Evolutionary conservation across 805 yeast species (phyloP).

Genomic region (Myxozyma neglecta): DNA sequence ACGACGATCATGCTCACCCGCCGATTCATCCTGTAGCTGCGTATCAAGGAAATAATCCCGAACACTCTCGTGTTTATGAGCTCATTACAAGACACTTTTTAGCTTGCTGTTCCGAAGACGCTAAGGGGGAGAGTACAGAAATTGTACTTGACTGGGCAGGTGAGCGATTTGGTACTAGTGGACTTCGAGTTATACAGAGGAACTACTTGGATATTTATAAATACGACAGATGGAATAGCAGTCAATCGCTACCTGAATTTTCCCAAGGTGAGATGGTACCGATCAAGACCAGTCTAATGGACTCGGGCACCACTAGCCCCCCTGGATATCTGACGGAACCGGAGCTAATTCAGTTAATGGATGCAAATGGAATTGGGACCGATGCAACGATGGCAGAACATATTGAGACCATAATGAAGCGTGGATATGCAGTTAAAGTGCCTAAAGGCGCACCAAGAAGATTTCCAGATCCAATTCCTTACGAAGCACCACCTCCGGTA

Average conservation of each 20-base stretch:
- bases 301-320: constrained; percentile 74
- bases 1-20: constrained; percentile 96
- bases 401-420: constrained; percentile 69
- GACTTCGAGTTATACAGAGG: constrained; percentile 66
- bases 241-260: constrained; percentile 66
- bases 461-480: constrained; percentile 17
- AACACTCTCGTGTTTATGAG: constrained; percentile 76
- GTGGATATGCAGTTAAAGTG: constrained; percentile 62
- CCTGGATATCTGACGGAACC: constrained; percentile 88
- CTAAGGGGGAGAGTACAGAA: constrained; percentile 68
- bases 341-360: constrained; percentile 90
- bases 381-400: constrained; percentile 99
- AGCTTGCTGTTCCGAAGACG: constrained; percentile 91
- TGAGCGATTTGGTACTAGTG: constrained; percentile 71
- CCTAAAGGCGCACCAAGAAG: constrained; percentile 24
- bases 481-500: constrained; percentile 34
- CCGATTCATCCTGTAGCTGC: constrained; percentile 84
- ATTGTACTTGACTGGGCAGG: constrained; percentile 72
- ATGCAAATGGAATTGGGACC: constrained; percentile 95
- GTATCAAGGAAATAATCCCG: constrained; percentile 30
- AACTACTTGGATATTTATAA: constrained; percentile 81
- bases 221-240: constrained; percentile 74
- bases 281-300: constrained; percentile 58
- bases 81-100: constrained; percentile 81
- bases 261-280: constrained; percentile 55